Evolutionary conservation across 805 yeast species (phyloP), one percentile per base, ranked within the genome.

Genomic region (Metschnikowia colocasiae): DNA sequence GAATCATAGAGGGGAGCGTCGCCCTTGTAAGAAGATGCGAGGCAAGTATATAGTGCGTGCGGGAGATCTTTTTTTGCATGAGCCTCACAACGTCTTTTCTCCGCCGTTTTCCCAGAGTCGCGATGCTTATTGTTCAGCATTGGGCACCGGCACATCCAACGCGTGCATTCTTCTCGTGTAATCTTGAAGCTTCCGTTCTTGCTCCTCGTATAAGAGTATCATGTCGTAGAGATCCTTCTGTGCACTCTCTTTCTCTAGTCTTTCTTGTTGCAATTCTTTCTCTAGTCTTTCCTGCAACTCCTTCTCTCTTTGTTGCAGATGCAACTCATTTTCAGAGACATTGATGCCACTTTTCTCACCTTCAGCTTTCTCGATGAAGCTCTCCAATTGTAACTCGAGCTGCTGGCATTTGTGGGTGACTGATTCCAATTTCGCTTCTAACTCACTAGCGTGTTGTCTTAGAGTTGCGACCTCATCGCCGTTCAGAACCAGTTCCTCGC

Each of bases 201-300:
- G 68, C 39, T 87, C 95, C 16, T 85, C 79, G 62, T 90, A 80
- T 16, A 90, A 68, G 20, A 88, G 65, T 81, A 89, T 77, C 52
- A 87, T 95, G 29, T 52, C 55, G 13, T 45, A 50, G 25, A 56
- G 45, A 23, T 55, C 58, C 6, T 41, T 42, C 25, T 46, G 40
- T 2, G 37, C 36, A 25, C 25, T 31, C 13, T 36, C 29, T 6
- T 40, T 40, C 22, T 40, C 44, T 19, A n/a, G 30, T 15, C 27
- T 30, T n/a, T 20, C 43, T 25, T 40, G 27, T 32, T 15, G 43
- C 41, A 26, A 26, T 16, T 27, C 16, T 18, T 37, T 30, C 31
- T 37, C 31, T n/a, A n/a, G n/a, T n/a, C n/a, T n/a, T n/a, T n/a
- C n/a, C n/a, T n/a, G n/a, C n/a, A n/a, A n/a, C n/a, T n/a, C n/a